These are phyloP conservation scores for Metschnikowia borealis DNA, from an alignment of 805 yeast species.

Conservation along the genomic window DNA sequence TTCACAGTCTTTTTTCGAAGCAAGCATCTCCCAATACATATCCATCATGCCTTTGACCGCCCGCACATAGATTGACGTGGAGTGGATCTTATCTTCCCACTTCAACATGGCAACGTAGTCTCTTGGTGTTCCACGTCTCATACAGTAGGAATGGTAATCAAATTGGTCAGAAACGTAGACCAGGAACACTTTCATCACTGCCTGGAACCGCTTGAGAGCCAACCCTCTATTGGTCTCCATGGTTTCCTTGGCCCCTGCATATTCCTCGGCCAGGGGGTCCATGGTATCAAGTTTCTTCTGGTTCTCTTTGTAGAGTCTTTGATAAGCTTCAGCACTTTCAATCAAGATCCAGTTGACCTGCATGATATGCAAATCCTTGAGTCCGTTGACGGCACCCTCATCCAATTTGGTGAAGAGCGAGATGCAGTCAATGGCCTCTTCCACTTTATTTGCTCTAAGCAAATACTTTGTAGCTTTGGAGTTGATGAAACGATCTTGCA, in stretches of 20 bases:
- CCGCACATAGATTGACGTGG: slow-evolving; percentile 68
- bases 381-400: slow-evolving; percentile 76
- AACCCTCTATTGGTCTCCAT: slow-evolving; percentile 57
- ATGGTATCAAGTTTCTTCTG: slow-evolving; percentile 17
- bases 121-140: slow-evolving; percentile 86
- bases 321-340: slow-evolving; percentile 82
- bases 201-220: slow-evolving; percentile 72
- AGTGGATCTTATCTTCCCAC: slow-evolving; percentile 78
- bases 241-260: slow-evolving; percentile 19
- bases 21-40: slow-evolving; percentile 45
- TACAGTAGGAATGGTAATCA: slow-evolving; percentile 91
- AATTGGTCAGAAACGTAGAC: slow-evolving; percentile 79
- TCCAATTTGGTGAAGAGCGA: slow-evolving; percentile 77
- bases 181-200: slow-evolving; percentile 62
- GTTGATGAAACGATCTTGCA: slow-evolving; percentile 89
- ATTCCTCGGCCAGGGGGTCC: slow-evolving; percentile 22
- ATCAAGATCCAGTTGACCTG: slow-evolving; percentile 88
- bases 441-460: slow-evolving; percentile 68
- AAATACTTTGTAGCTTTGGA: slow-evolving; percentile 82
- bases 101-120: slow-evolving; percentile 69
- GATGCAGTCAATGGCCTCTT: slow-evolving; percentile 68
- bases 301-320: slow-evolving; percentile 46
- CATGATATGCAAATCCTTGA: slow-evolving; percentile 80
- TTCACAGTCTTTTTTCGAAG: slow-evolving; percentile 21
- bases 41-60: slow-evolving; percentile 62